Evolutionary conservation across 2,329 filamentous ascomycete species (phyloP), one percentile per base, ranked within the genome.

Genomic region (Ceratocystis cubensis): DNA sequence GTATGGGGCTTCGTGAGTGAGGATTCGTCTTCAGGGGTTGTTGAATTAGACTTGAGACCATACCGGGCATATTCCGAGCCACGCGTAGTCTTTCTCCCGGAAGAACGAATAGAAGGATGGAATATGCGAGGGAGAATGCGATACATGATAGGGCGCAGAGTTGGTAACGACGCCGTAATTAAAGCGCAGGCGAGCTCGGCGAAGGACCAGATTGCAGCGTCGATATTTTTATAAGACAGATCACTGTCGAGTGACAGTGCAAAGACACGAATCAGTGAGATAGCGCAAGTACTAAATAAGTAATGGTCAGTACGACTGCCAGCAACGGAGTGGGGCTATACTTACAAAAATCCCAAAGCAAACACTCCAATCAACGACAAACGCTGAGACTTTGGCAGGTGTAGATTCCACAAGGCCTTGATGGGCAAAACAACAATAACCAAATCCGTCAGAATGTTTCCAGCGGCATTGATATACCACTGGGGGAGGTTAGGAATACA

Each of bases 71-170:
- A 67, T 33, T 57, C 62, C 15, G 53, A 67, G 37, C 28, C 37
- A 37, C 30, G 41, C 7, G 44, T 13, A 5, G n/a, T 28, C 63
- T 56, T 64, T 17, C 41, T 33, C 33, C 7, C 28, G 20, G 57
- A 63, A 13, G 61, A 64, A n/a, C 61, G 61, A n/a, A 46, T 17
- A n/a, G 65, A 64, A 4, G 66, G 66, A 20, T 63, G 50, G 63
- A 67, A 67, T 44, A 72, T 67, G 28, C 68, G 66, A n/a, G 72
- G 72, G 61, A 73, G 71, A 59, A 71, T 62, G 30, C 71, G 72
- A 46, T 71, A 70, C 41, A 72, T 63, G 22, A 73, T 67, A 3
- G 71, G 71, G 2, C 71, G 71, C 30, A 72, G 68, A n/a, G 70
- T 72, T 25, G 71, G 70, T 8, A 72, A 69, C 25, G 70, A 71